Base-by-base conservation (phyloP, 208 protist species). In the Acanthamoeba triangularis region DNA sequence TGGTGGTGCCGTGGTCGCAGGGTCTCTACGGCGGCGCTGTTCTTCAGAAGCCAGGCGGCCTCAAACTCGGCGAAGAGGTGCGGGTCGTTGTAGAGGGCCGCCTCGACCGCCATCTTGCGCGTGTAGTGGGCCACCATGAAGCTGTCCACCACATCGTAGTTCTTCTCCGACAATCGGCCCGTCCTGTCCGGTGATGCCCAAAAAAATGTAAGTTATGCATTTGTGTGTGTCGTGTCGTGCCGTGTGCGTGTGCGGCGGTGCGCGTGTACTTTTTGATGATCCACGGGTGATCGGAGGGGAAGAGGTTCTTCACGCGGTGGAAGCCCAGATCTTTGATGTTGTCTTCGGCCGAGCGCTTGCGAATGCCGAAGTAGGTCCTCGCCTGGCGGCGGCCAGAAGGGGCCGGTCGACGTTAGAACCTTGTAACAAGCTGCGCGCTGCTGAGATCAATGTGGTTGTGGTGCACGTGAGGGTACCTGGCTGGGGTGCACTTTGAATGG, bases 141-240 rank as follows among this genome's bases (percentile, higher is more conserved):
- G 59, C 56, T 72, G 59, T 91, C 84, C 56, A 49, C 84, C 84
- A 91, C 30, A n/a, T 91, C 84, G 41, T 44, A 91, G 54, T 91
- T 91, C 56, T 63, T 49, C 7, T 63, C 84, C 18, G 84, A 63
- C 11, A 91, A 33, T 1, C 56, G 30, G 0, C 84, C 84, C 30
- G 84, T 91, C 33, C 84, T 56, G 54, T n/a, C 7, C 0, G 44
- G 14, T 65, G 25, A n/a, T 65, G 49, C n/a, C n/a, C n/a, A 54
- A 1, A 54, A 54, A 1, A 54, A 1, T 65, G 25, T 65, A 35
- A 10, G 5, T 30, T 6, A 23, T 18, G n/a, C 5, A 3, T 69
- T n/a, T 11, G 20, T 28, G 20, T n/a, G 72, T 25, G 72, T 7
- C 37, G 37, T 47, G 37, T 35, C 72, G 23, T 47, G 14, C 5